Evolutionary conservation across 805 yeast species (phyloP).

Genomic region (Starmerella geochares): DNA sequence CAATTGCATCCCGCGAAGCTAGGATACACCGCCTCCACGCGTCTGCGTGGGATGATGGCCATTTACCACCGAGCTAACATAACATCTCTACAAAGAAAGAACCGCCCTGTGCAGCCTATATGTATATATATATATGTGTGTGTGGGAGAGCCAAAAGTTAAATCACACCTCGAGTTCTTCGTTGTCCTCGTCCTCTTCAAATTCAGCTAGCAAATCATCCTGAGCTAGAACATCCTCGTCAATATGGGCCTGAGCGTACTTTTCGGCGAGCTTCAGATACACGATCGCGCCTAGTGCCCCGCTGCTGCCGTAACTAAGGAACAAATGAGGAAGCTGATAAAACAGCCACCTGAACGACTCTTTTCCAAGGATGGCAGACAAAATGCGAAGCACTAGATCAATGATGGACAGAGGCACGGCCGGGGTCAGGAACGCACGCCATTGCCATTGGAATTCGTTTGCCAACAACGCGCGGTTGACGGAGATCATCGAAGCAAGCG

Average conservation of each 20-base stretch:
- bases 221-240: slow-evolving; percentile 24
- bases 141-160: too few species aligned
- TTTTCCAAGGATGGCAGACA: slow-evolving; percentile 6
- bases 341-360: slow-evolving; percentile 11
- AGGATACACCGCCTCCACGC: too few species aligned
- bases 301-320: slow-evolving; percentile 24
- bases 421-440: slow-evolving; percentile 29
- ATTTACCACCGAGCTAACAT: too few species aligned
- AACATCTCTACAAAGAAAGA: too few species aligned
- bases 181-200: slow-evolving; percentile 27
- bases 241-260: slow-evolving; percentile 23
- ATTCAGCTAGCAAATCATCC: slow-evolving; percentile 24
- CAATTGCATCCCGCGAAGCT: too few species aligned
- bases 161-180: slow-evolving; percentile 21
- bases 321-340: slow-evolving; percentile 17
- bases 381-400: slow-evolving; percentile 9
- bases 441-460: slow-evolving; percentile 29
- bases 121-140: too few species aligned
- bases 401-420: slow-evolving; percentile 23
- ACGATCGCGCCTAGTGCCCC: slow-evolving; percentile 27
- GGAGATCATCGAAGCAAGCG: slow-evolving; percentile 25
- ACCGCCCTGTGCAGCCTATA: too few species aligned
- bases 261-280: slow-evolving; percentile 25
- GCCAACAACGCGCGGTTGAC: slow-evolving; percentile 28
- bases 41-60: too few species aligned